phyloP scores from a whole-genome alignment of 345 rosid genomes.

The Eucalyptus paniculata region DNA sequence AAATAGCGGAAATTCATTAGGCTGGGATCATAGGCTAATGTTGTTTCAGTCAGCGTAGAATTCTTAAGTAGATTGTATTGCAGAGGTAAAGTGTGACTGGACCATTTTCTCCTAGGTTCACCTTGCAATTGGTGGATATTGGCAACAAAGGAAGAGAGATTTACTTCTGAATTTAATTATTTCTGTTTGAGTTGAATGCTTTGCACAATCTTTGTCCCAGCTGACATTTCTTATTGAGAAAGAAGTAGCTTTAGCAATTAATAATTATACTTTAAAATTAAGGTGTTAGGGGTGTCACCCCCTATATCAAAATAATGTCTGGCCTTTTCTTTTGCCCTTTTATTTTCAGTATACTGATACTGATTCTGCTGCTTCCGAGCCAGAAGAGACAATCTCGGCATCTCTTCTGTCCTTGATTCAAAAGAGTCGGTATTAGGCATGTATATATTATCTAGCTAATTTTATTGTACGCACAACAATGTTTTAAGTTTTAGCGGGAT shows the following conservation, averaged over 20 bases:
- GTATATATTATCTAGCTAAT: not conserved
- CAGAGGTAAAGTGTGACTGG: not conserved
- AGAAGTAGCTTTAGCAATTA: not conserved
- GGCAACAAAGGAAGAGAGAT: not conserved
- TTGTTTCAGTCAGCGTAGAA: not conserved
- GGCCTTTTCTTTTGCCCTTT: not conserved
- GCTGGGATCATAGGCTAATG: not conserved
- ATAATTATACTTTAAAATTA: not conserved
- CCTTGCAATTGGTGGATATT: not conserved
- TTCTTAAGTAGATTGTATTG: not conserved
- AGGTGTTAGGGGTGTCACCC: not conserved
- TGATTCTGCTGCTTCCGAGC: not conserved
- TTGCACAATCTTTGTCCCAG: not conserved
- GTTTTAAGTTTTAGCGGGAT: not conserved
- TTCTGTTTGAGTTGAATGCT: not conserved
- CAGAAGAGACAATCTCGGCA: not conserved
- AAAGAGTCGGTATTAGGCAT: not conserved
- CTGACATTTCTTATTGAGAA: not conserved
- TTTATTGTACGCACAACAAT: not conserved
- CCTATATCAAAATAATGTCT: not conserved
- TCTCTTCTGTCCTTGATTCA: not conserved
- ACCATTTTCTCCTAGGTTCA: not conserved
- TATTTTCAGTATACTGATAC: not conserved
- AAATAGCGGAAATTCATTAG: not conserved
- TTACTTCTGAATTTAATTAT: not conserved